phyloP scores from a whole-genome alignment of 345 rosid genomes.

The Heritiera fomes region DNA sequence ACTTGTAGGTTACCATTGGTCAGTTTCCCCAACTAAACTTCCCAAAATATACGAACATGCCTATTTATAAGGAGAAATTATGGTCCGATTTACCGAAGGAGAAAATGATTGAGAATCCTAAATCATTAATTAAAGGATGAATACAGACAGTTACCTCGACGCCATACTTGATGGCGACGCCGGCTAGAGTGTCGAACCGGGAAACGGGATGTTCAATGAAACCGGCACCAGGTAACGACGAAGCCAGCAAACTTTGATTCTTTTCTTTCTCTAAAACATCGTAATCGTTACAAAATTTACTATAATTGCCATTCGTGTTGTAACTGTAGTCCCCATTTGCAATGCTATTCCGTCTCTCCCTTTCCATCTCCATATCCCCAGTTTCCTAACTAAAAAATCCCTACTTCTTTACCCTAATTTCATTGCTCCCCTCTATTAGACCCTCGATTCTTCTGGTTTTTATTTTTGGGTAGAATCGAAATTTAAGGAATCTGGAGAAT shows the following conservation, averaged over 20 bases:
- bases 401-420: not conserved
- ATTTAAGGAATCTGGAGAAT: not conserved
- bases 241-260: constrained; percentile 36
- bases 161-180: constrained; percentile 90
- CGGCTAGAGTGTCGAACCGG: constrained; percentile 84
- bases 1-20: not conserved
- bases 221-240: constrained; percentile 33
- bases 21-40: not conserved
- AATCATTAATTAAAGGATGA: not conserved
- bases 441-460: not conserved
- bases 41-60: not conserved
- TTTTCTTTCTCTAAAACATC: constrained; percentile 19
- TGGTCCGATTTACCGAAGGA: not conserved
- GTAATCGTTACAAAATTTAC: constrained; percentile 31
- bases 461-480: not conserved
- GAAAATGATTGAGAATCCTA: not conserved
- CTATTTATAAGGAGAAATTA: not conserved
- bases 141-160: constrained; percentile 60
- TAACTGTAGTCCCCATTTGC: constrained; percentile 29
- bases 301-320: constrained; percentile 13
- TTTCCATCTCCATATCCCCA: constrained; percentile 39
- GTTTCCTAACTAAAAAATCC: not conserved
- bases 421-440: not conserved
- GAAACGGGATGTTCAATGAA: constrained; percentile 75
- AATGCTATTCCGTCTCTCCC: constrained; percentile 32